Base-by-base conservation (phyloP, 345 rosid genomes). In the Mangifera indica region DNA sequence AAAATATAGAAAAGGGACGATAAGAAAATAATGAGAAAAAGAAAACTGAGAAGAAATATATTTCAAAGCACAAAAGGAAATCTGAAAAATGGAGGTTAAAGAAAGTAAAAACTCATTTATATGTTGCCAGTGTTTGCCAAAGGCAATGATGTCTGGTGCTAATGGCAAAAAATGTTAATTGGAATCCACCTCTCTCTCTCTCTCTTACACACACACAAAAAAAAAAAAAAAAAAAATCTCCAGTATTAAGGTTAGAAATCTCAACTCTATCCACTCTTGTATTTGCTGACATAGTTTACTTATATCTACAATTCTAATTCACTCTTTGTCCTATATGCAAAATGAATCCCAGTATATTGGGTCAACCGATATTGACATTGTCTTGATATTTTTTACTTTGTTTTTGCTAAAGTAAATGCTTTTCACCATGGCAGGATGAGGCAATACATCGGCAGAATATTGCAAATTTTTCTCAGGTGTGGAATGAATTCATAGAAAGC, bases 401-500 rank as follows among this genome's bases (percentile, higher is more conserved):
- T 69, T 72, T 70, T 71, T 79, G 66, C 69, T 66, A 63, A 75
- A 13, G 0, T 26, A 63, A 77, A 71, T 48, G 32, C 32, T 29
- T 18, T 78, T 81, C 54, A 65, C 66, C 51, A 54, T 84, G 75
- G 74, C 89, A 95, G 99, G 90, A 81, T 26, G 87, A 87, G 46
- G 5, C 72, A 0, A 71, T 49, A 21, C 83, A 83, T 77, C 81
- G 83, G 66, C 79, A 73, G 77, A 84, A 86, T 76, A 83, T 87
- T 76, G 86, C 85, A 24, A 82, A 81, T 70, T 95, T 95, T 82
- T 87, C 98, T 70, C 84, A 75, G 60, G 87, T 95, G 80, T 95
- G 99, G 99, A 95, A 95, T 76, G 76, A 82, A 83, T 92, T 95
- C 85, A 89, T 95, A 77, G 0, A 74, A 60, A 80, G 91, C 72